A percentile compares a stretch with the other conserved stretches of the same genome.
phyloP scores from a whole-genome alignment of 2,329 filamentous ascomycete species.

The Colletotrichum sp. region DNA sequence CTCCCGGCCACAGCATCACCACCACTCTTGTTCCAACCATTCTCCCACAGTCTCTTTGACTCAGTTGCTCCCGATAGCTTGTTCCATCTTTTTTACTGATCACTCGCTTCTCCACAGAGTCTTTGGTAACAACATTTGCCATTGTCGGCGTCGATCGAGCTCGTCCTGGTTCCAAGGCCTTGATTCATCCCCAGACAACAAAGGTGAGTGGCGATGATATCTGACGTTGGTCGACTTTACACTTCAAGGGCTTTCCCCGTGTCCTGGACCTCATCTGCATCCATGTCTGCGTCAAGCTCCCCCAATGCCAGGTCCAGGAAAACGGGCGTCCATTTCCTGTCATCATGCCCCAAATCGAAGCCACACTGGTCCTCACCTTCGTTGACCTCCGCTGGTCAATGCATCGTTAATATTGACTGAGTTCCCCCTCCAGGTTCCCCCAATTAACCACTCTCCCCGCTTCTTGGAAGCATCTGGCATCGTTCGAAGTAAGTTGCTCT shows the following conservation, averaged over 20 bases:
- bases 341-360: background rate
- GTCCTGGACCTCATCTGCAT: background rate
- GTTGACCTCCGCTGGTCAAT: background rate
- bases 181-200: constrained; percentile 19
- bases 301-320: background rate
- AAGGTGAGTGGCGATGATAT: constrained; percentile 11
- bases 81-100: constrained; percentile 62
- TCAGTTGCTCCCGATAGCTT: constrained; percentile 60
- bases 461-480: constrained; percentile 8
- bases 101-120: constrained; percentile 59
- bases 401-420: background rate
- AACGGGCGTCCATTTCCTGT: background rate
- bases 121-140: constrained; percentile 57
- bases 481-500: background rate
- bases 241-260: background rate
- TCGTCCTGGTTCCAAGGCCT: constrained; percentile 27
- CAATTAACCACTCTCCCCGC: background rate
- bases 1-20: constrained; percentile 50
- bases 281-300: background rate
- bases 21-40: constrained; percentile 36
- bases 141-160: constrained; percentile 29
- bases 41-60: constrained; percentile 43
- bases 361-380: background rate
- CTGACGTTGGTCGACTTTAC: background rate
- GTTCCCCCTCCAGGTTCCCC: background rate